These are phyloP conservation scores for Hymenotorrendiella dingleyae DNA, from an alignment of 2,329 filamentous ascomycete genomes.

Conservation along the genomic window DNA sequence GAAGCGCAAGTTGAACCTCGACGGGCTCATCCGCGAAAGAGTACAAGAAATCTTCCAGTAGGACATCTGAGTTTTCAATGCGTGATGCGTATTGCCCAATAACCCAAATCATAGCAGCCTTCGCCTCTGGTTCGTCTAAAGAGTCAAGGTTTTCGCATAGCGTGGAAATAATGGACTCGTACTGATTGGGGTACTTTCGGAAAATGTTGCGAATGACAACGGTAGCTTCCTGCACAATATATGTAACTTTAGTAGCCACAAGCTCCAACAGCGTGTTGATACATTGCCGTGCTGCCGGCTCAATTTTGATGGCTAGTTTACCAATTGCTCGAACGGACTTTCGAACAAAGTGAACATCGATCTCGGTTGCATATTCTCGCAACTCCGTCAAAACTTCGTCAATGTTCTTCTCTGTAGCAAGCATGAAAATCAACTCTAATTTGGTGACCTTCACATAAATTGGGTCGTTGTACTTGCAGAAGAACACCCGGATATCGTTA, in stretches of 20 bases:
- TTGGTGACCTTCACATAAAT: conserved; percentile 99
- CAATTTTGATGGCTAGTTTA: conserved; percentile 98
- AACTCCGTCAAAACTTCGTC: conserved; percentile 90
- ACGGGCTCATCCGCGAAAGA: conserved; percentile 91
- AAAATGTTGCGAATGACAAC: conserved; percentile 99
- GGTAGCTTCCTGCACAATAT: conserved; percentile 97
- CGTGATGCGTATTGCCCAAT: conserved; percentile 97
- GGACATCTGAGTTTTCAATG: conserved; percentile 91
- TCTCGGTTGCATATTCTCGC: conserved; percentile 94
- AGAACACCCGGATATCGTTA: conserved; percentile 97
- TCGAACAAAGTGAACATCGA: conserved; percentile 96
- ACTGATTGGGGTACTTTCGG: conserved; percentile 97
- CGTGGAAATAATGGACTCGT: conserved; percentile 94
- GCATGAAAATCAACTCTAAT: conserved; percentile 97
- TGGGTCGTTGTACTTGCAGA: conserved; percentile 99
- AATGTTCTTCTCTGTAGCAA: conserved; percentile 92
- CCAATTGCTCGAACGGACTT: conserved; percentile 97
- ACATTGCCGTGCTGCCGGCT: conserved; percentile 82
- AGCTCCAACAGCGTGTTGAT: conserved; percentile 90
- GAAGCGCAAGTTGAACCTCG: conserved; percentile 87
- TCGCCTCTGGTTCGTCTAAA: conserved; percentile 93
- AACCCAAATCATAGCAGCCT: conserved; percentile 98
- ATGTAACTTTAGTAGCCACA: conserved; percentile 95
- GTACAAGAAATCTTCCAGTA: conserved; percentile 92
- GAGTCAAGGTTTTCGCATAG: conserved; percentile 95